Base-by-base conservation (phyloP, 108 stramenopile genomes). In the Stephanodiscus triporus region DNA sequence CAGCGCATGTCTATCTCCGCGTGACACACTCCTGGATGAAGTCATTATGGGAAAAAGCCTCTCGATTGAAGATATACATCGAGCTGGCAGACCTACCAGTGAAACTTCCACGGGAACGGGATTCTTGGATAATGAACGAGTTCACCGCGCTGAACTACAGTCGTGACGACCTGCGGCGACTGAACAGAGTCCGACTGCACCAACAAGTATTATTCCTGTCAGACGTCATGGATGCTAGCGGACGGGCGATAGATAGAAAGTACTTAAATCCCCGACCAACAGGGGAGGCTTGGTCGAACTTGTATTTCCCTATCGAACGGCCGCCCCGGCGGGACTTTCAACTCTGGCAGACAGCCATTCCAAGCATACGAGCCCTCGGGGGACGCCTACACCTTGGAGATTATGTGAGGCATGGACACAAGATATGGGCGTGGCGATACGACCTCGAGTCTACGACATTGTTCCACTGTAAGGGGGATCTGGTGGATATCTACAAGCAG, bases 11-110 rank as follows among this genome's bases (percentile, higher is more conserved):
- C 3, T 26, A 23, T 5, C 3, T n/a, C 9, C 26, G 53, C 23
- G 26, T 59, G 14, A 29, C 48, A 14, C 32, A 14, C 27, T 17
- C 19, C 9, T 70, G 56, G 53, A 27, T 72, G 30, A 37, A 37
- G 20, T 22, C 61, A 1, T 5, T 63, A 9, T 72, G 71, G 71
- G 71, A 72, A 43, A 62, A 63, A 54, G 47, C 55, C 13, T 14
- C 3, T 0, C 0, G 22, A 7, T 61, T n/a, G 9, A 32, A 30
- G 24, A 47, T 72, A 6, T 1, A 34, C 10, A 32, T 72, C 7
- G 26, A 30, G 9, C 2, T 62, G 9, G 24, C 29, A 45, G 19
- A 72, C 45, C 29, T 29, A 5, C 30, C 42, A 13, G 6, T 66
- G 0, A n/a, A 55, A 19, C 64, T 26, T 0, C 51, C 54, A 0